These are phyloP conservation scores for Penicillium sp. DNA, from an alignment of 2,329 filamentous ascomycete species.

Conservation along the genomic window DNA sequence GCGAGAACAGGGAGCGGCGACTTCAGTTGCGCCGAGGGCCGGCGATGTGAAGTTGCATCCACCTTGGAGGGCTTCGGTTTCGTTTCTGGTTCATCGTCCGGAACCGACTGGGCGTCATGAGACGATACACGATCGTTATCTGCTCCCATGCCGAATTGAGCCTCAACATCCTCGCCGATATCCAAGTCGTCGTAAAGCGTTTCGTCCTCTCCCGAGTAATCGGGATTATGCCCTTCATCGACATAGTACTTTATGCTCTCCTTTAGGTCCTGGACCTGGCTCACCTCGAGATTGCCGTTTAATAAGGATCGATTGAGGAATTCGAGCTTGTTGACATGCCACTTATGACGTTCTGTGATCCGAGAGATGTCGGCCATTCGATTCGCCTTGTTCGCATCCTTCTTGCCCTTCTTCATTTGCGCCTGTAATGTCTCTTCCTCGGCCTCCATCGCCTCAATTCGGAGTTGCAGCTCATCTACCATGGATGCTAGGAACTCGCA, in stretches of 20 bases:
- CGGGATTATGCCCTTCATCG: constrained; percentile 76
- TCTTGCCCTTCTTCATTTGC: constrained; percentile 92
- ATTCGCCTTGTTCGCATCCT: constrained; percentile 74
- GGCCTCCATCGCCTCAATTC: constrained; percentile 88
- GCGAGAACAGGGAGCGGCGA: constrained; percentile 89
- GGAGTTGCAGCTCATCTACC: constrained; percentile 88
- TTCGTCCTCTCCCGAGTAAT: constrained; percentile 85
- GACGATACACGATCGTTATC: constrained; percentile 89
- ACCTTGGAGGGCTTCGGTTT: constrained; percentile 50
- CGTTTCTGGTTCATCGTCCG: constrained; percentile 69
- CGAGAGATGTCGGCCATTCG: constrained; percentile 80
- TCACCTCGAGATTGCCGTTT: constrained; percentile 82
- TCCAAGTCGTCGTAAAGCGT: constrained; percentile 91
- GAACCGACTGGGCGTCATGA: constrained; percentile 86
- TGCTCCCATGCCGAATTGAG: constrained; percentile 69
- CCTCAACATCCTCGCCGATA: constrained; percentile 79
- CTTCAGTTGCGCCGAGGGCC: constrained; percentile 85
- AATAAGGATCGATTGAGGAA: constrained; percentile 83
- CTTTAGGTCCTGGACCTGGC: constrained; percentile 80
- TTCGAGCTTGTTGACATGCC: constrained; percentile 90
- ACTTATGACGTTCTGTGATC: constrained; percentile 87
- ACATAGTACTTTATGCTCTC: constrained; percentile 95
- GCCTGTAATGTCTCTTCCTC: constrained; percentile 81
- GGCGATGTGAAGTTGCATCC: constrained; percentile 57
- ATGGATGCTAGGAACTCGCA: constrained; percentile 78